Conservation (phyloP, 1,139 yeast species). For the Pichia sp. region DNA sequence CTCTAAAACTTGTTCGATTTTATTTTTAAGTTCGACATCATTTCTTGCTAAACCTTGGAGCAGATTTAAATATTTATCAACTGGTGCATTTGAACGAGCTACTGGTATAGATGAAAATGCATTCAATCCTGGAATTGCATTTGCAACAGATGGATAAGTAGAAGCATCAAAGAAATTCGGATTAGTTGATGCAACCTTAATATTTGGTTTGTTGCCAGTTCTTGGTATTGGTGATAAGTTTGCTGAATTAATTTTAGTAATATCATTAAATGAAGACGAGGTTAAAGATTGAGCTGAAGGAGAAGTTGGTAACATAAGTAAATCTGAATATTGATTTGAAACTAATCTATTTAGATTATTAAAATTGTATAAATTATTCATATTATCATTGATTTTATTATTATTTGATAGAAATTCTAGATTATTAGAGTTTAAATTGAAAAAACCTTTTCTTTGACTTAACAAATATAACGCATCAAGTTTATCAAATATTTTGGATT, state of each 20-base stretch:
- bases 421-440: conserved; percentile 24
- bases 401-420: conserved; percentile 27
- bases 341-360: conserved; percentile 23
- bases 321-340: conserved; percentile 20
- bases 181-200: not conserved
- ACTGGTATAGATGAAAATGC: conserved; percentile 9
- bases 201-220: not conserved
- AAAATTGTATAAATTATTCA: conserved; percentile 25
- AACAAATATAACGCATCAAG: conserved; percentile 25
- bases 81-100: conserved; percentile 18
- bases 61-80: conserved; percentile 24
- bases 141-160: conserved; percentile 11
- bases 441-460: conserved; percentile 29
- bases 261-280: not conserved
- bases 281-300: not conserved
- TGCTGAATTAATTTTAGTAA: conserved; percentile 5
- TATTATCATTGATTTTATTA: conserved; percentile 19
- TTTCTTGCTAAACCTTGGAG: conserved; percentile 28
- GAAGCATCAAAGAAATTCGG: conserved; percentile 6
- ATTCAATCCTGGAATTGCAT: conserved; percentile 17
- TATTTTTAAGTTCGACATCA: conserved; percentile 27
- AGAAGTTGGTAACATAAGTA: conserved; percentile 18
- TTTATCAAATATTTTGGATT: conserved; percentile 24
- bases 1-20: conserved; percentile 23
- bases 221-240: conserved; percentile 13